Percentiles rank a stretch among this genome's conserved stretches.
phyloP scores from a whole-genome alignment of 1,284 basidiomycete genomes.

The Trametes pubescens region DNA sequence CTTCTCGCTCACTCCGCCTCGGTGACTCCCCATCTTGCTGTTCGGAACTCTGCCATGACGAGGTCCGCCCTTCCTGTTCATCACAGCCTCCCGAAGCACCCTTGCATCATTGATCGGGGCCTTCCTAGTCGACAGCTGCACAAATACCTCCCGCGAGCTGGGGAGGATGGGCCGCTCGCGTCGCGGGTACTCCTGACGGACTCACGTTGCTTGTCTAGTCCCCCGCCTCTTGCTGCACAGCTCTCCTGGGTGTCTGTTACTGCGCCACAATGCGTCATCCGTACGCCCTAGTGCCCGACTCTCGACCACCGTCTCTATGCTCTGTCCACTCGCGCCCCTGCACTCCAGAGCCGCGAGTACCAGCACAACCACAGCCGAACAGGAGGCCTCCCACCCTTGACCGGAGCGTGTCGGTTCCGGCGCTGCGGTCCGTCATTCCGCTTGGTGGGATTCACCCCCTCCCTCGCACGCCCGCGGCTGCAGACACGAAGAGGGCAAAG shows the following conservation, averaged over 20 bases:
- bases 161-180: background rate
- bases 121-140: background rate
- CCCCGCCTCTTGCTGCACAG: background rate
- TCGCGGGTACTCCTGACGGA: background rate
- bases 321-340: constrained; percentile 13
- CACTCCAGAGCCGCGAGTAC: constrained; percentile 1
- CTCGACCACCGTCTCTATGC: constrained; percentile 19
- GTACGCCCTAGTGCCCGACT: constrained; percentile 27
- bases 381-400: background rate
- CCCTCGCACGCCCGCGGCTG: background rate
- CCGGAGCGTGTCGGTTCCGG: constrained; percentile 12
- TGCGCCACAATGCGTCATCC: constrained; percentile 30
- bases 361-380: constrained; percentile 17
- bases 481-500: constrained; percentile 1
- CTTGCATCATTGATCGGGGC: constrained; percentile 1
- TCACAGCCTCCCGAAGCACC: constrained; percentile 1
- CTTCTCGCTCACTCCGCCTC: background rate
- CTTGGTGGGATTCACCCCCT: constrained; percentile 1
- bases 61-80: constrained; percentile 13
- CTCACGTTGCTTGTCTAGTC: background rate
- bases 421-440: constrained; percentile 14
- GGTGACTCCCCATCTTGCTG: background rate
- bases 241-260: background rate
- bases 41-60: background rate
- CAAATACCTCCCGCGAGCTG: background rate